Base-by-base conservation (phyloP, 179 eudicot genomes). In the Beta lomatogona region DNA sequence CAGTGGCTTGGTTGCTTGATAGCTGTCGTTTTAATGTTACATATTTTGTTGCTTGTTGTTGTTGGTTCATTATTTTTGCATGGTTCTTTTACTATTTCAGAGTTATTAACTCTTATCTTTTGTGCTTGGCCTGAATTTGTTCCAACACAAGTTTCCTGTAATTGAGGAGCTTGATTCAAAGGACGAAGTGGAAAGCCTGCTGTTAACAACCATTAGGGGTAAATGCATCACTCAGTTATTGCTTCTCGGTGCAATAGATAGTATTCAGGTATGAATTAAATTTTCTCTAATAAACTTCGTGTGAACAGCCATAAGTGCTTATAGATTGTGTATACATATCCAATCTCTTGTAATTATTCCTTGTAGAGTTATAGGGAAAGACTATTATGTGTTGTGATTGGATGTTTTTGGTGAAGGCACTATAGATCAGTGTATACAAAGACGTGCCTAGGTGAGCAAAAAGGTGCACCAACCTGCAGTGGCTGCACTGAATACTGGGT, bases 221-320 rank as follows among this genome's bases (percentile, higher is more conserved):
- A 96, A 96, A 90, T 94, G 99, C 82, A 83, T 94, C 63, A 96
- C 98, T 71, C 99, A 96, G 77, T 79, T 96, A 77, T 84, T 96
- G 85, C 97, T 96, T 85, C 84, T 96, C 74, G 91, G 90, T 73
- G 98, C 92, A 79, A 84, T 96, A 81, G 98, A 96, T 87, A 86
- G 93, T 78, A 92, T 96, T 85, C 99, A 96, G 98, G 99, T 96
- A 88, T 21, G 78, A 53, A 31, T 48, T 54, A 41, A 22, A 15
- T 80, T 82, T 78, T 66, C 68, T 65, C 14, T 75, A 22, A n/a
- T 53, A 19, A 46, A 36, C 50, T 31, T 36, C 16, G 4, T 41
- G 21, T 73, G 54, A 19, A 60, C 28, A 13, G 28, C 21, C 9
- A 8, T 46, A 73, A 52, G 15, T 31, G 57, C 48, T 50, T 6